Conservation (phyloP, 192 early-diverging fungal species). For the Entomortierella chlamydospora region DNA sequence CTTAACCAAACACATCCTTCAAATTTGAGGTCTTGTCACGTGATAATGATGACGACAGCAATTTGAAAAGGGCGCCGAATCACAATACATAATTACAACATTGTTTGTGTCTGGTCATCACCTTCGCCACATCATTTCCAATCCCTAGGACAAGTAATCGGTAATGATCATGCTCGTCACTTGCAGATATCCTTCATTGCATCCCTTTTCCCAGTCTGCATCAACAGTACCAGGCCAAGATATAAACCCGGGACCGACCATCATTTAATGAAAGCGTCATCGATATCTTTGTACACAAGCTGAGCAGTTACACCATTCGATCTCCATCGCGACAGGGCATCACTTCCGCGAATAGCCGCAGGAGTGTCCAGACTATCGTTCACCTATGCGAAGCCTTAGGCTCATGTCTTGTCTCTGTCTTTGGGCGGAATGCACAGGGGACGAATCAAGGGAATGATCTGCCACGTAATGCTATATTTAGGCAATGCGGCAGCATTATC, state of each 20-base stretch:
- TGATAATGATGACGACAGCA: no score
- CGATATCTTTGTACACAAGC: background rate
- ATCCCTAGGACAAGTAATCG: constrained; percentile 21
- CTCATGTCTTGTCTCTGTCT: background rate
- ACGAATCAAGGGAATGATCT: background rate
- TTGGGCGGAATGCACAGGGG: background rate
- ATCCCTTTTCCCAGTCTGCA: background rate
- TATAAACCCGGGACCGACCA: no score
- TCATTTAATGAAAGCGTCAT: no score
- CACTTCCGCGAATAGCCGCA: background rate
- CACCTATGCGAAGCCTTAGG: background rate
- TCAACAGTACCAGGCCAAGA: background rate
- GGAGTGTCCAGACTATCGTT: background rate
- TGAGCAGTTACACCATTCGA: no score
- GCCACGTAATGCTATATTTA: background rate
- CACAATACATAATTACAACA: no score
- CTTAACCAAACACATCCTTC: no score
- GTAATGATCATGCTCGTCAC: constrained; percentile 15
- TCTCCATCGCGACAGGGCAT: background rate
- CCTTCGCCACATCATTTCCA: background rate
- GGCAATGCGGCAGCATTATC: background rate
- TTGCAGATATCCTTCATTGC: constrained; percentile 1
- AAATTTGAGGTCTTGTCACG: no score
- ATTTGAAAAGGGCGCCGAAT: no score
- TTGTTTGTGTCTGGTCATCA: background rate